Percentiles rank a stretch among this genome's conserved stretches.
Conservation (phyloP, 495 filamentous ascomycete species). For the Usnea hakonensis region DNA sequence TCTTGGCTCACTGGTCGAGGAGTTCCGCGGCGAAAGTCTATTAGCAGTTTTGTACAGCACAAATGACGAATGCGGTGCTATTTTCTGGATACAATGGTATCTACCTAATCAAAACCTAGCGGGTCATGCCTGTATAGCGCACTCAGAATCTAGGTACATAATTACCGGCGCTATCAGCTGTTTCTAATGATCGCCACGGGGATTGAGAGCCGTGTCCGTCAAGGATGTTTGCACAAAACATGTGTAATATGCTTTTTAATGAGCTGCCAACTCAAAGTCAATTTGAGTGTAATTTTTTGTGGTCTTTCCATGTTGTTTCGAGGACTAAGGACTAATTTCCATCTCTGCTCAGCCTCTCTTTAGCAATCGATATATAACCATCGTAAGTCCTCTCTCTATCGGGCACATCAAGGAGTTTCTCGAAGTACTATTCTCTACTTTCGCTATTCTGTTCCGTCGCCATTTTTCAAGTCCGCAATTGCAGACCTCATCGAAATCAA, state of each 20-base stretch:
- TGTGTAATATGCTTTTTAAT: no score
- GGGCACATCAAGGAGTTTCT: no score
- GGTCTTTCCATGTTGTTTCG: no score
- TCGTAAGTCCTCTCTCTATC: no score
- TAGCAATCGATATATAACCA: no score
- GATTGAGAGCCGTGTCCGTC: neutral
- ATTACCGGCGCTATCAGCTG: neutral
- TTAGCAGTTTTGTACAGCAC: constrained; percentile 33
- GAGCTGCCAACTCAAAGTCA: no score
- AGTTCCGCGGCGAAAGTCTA: constrained; percentile 25
- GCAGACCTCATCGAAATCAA: neutral
- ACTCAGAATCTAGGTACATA: neutral
- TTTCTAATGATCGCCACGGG: neutral
- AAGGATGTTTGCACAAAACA: no score
- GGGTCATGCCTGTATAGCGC: neutral
- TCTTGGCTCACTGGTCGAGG: constrained; percentile 39
- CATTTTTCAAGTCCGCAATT: neutral
- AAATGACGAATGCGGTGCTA: neutral
- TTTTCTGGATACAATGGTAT: neutral
- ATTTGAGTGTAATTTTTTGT: no score
- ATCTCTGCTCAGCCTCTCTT: no score
- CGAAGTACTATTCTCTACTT: no score
- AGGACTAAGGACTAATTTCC: no score
- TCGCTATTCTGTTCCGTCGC: neutral
- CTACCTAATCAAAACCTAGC: neutral